phyloP scores from a whole-genome alignment of 2,329 filamentous ascomycete genomes.

The Juglanconis sp. region DNA sequence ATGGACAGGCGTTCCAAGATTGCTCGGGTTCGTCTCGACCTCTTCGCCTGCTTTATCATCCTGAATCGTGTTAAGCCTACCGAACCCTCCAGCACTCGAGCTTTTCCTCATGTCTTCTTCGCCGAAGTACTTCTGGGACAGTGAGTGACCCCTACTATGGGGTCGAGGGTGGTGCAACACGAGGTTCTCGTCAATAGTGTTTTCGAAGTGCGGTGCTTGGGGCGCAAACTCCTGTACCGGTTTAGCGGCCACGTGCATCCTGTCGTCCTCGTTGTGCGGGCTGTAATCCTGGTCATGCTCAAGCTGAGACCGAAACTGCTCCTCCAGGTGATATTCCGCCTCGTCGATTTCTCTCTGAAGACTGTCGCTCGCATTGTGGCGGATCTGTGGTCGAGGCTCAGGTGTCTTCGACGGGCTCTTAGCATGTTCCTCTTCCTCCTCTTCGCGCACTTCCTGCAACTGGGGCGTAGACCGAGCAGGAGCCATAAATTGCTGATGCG shows the following conservation, averaged over 20 bases:
- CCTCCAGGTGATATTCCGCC: constrained; percentile 79
- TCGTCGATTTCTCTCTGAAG: constrained; percentile 83
- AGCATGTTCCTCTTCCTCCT: constrained; percentile 58
- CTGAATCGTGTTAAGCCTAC: constrained; percentile 38
- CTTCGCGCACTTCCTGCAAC: constrained; percentile 71
- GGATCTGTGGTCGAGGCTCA: constrained; percentile 44
- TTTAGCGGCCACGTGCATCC: constrained; percentile 25
- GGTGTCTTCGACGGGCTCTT: constrained; percentile 55
- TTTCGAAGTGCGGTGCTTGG: constrained; percentile 49
- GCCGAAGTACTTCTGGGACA: constrained; percentile 65
- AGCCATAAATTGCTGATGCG: constrained; percentile 56
- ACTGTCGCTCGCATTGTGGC: constrained; percentile 71
- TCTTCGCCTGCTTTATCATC: constrained; percentile 58
- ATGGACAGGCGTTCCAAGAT: constrained; percentile 62
- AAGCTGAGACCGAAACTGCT: constrained; percentile 73
- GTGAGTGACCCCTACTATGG: constrained; percentile 69
- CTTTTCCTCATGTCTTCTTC: constrained; percentile 44
- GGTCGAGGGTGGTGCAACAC: constrained; percentile 69
- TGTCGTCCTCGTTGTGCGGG: constrained; percentile 50
- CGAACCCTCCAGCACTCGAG: constrained; percentile 34
- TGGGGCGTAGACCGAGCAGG: constrained; percentile 56
- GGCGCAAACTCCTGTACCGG: constrained; percentile 38
- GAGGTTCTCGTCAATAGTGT: constrained; percentile 50
- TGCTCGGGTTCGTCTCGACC: constrained; percentile 71
- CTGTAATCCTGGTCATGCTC: constrained; percentile 72